Percentiles rank a stretch among this genome's conserved stretches.
phyloP scores from a whole-genome alignment of 768 basidiomycete genomes.

The Tephrocybe sp. region DNA sequence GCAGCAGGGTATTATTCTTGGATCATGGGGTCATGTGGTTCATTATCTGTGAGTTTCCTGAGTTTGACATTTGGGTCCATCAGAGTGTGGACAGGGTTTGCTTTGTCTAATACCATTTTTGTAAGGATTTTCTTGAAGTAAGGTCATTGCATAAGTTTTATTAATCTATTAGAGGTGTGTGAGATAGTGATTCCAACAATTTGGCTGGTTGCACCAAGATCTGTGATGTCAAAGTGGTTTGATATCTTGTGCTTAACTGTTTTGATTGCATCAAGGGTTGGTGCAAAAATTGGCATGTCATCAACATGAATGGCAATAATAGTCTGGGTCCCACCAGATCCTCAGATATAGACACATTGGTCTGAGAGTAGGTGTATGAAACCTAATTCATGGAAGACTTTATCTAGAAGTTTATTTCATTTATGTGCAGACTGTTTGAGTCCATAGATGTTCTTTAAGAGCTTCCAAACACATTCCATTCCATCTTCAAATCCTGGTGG shows the following conservation, averaged over 20 bases:
- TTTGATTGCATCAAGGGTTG: conserved; percentile 25
- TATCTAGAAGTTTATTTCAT: too few species aligned
- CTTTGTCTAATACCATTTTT: conserved; percentile 21
- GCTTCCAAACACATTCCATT: too few species aligned
- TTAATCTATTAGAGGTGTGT: conserved; percentile 14
- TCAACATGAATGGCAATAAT: too few species aligned
- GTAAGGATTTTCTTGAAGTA: conserved; percentile 29
- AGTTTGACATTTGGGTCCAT: conserved; percentile 25
- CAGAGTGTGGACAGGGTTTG: conserved; percentile 23
- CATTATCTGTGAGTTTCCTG: too few species aligned
- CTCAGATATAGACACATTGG: conserved; percentile 22
- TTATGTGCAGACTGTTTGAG: too few species aligned
- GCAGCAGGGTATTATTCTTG: conserved; percentile 1
- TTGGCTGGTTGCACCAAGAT: too few species aligned
- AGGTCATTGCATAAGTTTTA: conserved; percentile 26
- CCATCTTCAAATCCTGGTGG: too few species aligned
- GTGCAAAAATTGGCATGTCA: too few species aligned
- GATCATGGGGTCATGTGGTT: conserved; percentile 1
- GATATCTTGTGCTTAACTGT: too few species aligned
- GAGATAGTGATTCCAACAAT: conserved; percentile 33
- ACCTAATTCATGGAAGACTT: too few species aligned
- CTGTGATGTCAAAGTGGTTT: too few species aligned
- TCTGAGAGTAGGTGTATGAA: conserved; percentile 7
- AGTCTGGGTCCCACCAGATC: conserved; percentile 5
- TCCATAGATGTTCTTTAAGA: too few species aligned